Base-by-base conservation (phyloP, 163 green algal species). In the Coccomyxa subellipsoidea region DNA sequence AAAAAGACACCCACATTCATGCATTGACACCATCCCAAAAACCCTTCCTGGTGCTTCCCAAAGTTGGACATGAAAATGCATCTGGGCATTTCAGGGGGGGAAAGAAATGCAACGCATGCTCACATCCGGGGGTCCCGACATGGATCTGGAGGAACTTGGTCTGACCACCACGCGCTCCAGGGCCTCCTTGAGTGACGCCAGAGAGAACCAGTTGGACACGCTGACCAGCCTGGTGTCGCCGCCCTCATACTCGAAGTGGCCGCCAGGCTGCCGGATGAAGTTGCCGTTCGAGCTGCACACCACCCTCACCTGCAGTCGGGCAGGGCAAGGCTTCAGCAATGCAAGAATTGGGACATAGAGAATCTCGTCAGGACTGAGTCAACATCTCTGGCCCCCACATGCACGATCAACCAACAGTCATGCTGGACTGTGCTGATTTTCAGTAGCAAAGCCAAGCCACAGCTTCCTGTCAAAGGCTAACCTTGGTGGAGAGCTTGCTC, bases 221-320 rank as follows among this genome's bases (percentile, higher is more conserved):
- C 77, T 77, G n/a, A 96, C 83, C 38, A 96, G 90, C 31, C 92
- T 88, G 12, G 90, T 94, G 85, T 96, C 92, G 0, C 92, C 92
- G 9, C 92, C 91, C 66, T 87, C 75, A 70, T 92, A 92, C 39
- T 92, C 87, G 53, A 75, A 83, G 9, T 81, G 39, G 37, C 81
- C 54, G 25, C 87, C 84, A 8, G 72, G 35, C 38, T 83, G 76
- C 77, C 87, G 69, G 21, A 81, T 76, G 76, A 93, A 95, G 40
- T 54, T 37, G 27, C 92, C 92, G 36, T 91, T 92, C 54, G 84
- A 86, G 78, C 85, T 89, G 81, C 90, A 87, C 53, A 96, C 79
- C 34, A 91, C 85, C 84, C 93, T 94, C 29, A 92, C 85, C 90
- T 94, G 86, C 76, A 76, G 40, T 59, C 47, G 23, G 47, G 15